phyloP scores from a whole-genome alignment of 202 grass and related monocot genomes.

The Bolboschoenoplectus hybrid region DNA sequence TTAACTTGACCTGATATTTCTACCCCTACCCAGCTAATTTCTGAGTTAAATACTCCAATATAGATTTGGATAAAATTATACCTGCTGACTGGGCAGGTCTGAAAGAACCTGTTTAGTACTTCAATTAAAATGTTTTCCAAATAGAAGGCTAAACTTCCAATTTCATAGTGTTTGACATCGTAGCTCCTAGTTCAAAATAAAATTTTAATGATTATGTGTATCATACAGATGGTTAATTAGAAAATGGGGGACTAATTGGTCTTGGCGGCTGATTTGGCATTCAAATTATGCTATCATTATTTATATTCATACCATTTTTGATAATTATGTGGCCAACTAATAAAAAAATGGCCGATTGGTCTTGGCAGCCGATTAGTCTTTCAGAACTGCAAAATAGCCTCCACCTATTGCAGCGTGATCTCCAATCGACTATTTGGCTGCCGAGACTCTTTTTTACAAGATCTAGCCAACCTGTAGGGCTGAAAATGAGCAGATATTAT shows the following conservation, averaged over 20 bases:
- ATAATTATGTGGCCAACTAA: not conserved
- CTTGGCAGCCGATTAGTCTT: not conserved
- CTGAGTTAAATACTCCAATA: not conserved
- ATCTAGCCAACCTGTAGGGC: not conserved
- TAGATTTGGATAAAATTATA: not conserved
- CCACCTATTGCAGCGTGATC: not conserved
- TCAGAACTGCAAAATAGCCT: not conserved
- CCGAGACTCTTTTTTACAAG: not conserved
- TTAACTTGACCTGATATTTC: not conserved
- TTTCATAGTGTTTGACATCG: not conserved
- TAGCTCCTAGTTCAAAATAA: not conserved
- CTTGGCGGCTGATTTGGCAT: not conserved
- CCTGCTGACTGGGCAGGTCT: not conserved
- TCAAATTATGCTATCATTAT: not conserved
- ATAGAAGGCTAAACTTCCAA: conserved; percentile 7
- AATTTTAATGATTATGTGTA: not conserved
- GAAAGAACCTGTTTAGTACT: not conserved
- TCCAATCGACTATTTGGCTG: not conserved
- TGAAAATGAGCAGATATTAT: not conserved
- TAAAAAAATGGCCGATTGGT: not conserved
- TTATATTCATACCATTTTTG: not conserved
- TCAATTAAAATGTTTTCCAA: not conserved
- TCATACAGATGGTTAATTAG: not conserved
- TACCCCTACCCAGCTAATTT: not conserved
- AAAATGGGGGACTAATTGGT: not conserved